Evolutionary conservation across 176 grass and related monocot genomes (phyloP), one percentile per base, ranked within the genome.

Genomic region (Triticum timopheevii): DNA sequence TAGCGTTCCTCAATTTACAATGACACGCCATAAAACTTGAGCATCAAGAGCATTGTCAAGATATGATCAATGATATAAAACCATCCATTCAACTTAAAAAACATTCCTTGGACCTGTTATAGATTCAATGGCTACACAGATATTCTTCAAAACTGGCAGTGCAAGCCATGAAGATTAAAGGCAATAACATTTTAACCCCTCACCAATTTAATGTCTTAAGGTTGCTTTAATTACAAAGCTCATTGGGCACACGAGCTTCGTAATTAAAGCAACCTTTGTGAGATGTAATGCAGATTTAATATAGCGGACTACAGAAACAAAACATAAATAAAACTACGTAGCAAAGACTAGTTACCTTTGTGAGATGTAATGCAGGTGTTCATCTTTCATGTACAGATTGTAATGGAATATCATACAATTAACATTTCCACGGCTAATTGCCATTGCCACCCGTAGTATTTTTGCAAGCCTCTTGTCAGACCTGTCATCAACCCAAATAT

Each of bases 321-420:
- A 73, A 20, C 38, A 83, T 66, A 73, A 67, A 83, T 66, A 73
- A 67, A 44, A 69, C 13, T 20, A 54, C 33, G 28, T 78, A 56
- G 30, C 15, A 80, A 61, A 25, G 35, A 79, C 22, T 31, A 80
- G 61, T 96, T 99, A 96, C 97, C 97, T 99, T 73, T 92, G 72
- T 81, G 94, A 89, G 42, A 99, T 99, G 81, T 93, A 94, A 78
- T 85, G 87, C 71, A 99, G 87, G 72, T 99, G 97, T 12, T 96
- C 94, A 87, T 99, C 97, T 82, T 99, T 99, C 97, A 99, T 94
- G 80, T 86, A 99, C 63, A 99, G 65, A 84, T 96, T 96, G 83
- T 94, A 99, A 88, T 99, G 97, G 64, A 99, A 96, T 87, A 99
- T 94, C 90, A 99, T 90, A 74, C 80, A 93, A 40, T 86, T 90